Base-by-base conservation (phyloP, 768 basidiomycete genomes). In the Xerocomus spinulosus region DNA sequence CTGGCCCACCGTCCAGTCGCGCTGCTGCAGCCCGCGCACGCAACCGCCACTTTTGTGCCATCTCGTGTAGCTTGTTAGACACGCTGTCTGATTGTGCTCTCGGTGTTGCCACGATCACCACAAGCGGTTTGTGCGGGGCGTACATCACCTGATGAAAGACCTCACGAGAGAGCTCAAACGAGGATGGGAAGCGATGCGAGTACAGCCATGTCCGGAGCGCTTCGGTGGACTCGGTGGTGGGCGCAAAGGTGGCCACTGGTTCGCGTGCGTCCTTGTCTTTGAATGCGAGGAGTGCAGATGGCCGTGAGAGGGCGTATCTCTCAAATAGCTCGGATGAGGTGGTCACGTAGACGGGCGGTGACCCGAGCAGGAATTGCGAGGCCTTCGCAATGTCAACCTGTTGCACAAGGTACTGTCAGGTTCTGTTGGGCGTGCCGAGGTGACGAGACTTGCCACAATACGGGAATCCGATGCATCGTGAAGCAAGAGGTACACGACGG, bases 161-260 rank as follows among this genome's bases (percentile, higher is more conserved):
- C 42, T 83, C 83, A 34, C 82, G 78, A 17, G 79, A 81, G 37
- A 97, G 79, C 65, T 95, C 87, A 17, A 83, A 59, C 10, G 81
- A 70, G 1, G 81, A 80, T 0, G 92, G 90, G 20, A 92, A 78
- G 25, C 85, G 81, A 63, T 96, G 78, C 0, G 70, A 62, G 2
- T 82, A 62, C n/a, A 93, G 70, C 84, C 88, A 94, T 0, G 58
- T 49, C 10, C 60, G 58, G 17, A 85, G 49, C 1, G 48, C 40
- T 13, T 49, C 48, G 9, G 32, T 3, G 13, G 37, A 14, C 10
- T 5, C 10, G 83, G 62, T 2, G 50, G 52, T 14, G 54, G 58
- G 43, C 30, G 52, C 34, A 52, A 79, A 73, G 8, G 73, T 65
- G 2, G 81, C 71, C 0, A 79, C 67, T 7, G 82, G 77, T 2